A percentile compares a stretch with the other conserved stretches of the same genome.
Conservation (phyloP, 208 protist species). For the Endotrypanum monterogeii region DNA sequence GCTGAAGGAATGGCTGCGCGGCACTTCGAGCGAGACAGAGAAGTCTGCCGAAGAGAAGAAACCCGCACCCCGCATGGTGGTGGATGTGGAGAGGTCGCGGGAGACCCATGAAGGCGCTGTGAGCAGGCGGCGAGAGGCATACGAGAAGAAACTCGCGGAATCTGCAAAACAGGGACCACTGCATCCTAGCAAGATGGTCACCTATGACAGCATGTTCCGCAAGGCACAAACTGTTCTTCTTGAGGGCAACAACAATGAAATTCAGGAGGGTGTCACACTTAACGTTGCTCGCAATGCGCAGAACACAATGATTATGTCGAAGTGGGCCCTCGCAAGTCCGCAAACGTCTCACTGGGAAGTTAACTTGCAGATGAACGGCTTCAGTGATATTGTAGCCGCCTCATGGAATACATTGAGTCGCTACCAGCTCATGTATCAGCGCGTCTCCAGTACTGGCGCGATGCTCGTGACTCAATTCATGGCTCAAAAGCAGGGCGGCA, state of each 20-base stretch:
- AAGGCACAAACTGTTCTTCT: constrained; percentile 63
- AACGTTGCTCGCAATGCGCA: constrained; percentile 75
- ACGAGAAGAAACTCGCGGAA: constrained; percentile 79
- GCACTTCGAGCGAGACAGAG: constrained; percentile 38
- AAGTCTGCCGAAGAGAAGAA: constrained; percentile 48
- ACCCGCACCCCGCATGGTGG: constrained; percentile 54
- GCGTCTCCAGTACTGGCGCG: constrained; percentile 70
- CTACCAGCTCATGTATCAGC: constrained; percentile 90
- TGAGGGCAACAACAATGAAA: constrained; percentile 64
- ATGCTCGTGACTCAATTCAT: constrained; percentile 86
- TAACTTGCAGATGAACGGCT: constrained; percentile 89
- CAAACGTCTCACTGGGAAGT: constrained; percentile 89
- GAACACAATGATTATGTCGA: constrained; percentile 86
- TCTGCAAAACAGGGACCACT: constrained; percentile 56
- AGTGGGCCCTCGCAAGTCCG: constrained; percentile 77
- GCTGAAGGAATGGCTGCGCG: constrained; percentile 86
- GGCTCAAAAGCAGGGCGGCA: constrained; percentile 83
- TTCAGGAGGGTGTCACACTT: constrained; percentile 74
- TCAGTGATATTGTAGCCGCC: constrained; percentile 78
- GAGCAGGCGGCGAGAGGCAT: constrained; percentile 48
- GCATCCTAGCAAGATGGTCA: constrained; percentile 44
- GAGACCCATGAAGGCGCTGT: constrained; percentile 47
- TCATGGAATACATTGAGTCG: constrained; percentile 87
- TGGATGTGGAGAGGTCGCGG: constrained; percentile 79
- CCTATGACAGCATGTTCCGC: constrained; percentile 83